Evolutionary conservation across 2,329 filamentous ascomycete genomes (phyloP).

Genomic region (Fusarium sp.): DNA sequence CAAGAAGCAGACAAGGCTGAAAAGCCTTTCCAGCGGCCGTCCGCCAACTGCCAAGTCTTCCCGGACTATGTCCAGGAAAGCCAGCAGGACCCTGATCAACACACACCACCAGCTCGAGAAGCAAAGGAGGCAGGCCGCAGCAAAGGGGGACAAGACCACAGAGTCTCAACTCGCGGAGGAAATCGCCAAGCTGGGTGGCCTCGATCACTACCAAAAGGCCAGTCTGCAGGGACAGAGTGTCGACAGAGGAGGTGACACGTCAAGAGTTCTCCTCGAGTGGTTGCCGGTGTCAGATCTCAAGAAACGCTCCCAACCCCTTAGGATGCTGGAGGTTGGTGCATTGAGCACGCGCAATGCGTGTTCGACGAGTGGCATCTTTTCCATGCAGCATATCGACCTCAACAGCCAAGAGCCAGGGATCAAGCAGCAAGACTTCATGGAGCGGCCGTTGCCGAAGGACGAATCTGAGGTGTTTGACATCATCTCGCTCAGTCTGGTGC

Average conservation of each 20-base stretch:
- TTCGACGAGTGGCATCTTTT: constrained; percentile 76
- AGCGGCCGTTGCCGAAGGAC: constrained; percentile 76
- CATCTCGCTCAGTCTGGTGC: constrained; percentile 89
- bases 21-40: constrained; percentile 63
- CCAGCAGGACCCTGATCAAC: constrained; percentile 74
- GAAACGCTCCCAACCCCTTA: constrained; percentile 54
- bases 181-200: constrained; percentile 69
- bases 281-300: constrained; percentile 54
- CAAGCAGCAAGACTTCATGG: constrained; percentile 92
- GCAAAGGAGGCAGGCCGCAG: constrained; percentile 66
- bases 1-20: constrained; percentile 59
- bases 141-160: constrained; percentile 62
- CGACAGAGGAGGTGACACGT: constrained; percentile 76
- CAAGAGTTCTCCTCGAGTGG: constrained; percentile 73
- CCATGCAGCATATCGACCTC: constrained; percentile 87
- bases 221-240: constrained; percentile 76
- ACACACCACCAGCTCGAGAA: constrained; percentile 75
- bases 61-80: constrained; percentile 72
- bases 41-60: constrained; percentile 65
- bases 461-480: constrained; percentile 82
- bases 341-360: constrained; percentile 88
- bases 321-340: constrained; percentile 89
- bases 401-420: constrained; percentile 88
- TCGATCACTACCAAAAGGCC: constrained; percentile 74
- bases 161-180: constrained; percentile 63